Conservation (phyloP, 495 filamentous ascomycete species). For the Penicillium chermesinum region DNA sequence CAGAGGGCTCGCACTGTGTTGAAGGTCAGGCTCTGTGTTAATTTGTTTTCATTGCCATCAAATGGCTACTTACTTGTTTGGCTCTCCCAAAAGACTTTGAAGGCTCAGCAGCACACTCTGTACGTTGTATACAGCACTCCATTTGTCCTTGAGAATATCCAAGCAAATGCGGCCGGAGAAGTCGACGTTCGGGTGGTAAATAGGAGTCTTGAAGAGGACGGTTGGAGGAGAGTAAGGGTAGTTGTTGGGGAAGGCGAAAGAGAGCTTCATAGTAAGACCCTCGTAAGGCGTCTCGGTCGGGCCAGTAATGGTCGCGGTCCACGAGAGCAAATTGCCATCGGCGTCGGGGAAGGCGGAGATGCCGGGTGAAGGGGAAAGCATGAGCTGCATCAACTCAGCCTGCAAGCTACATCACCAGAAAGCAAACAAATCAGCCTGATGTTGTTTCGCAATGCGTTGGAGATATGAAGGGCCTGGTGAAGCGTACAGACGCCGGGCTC, state of each 20-base stretch:
- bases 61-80: constrained; percentile 98
- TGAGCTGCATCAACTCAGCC: constrained; percentile 94
- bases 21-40: constrained; percentile 10
- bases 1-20: constrained; percentile 74
- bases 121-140: constrained; percentile 93
- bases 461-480: neutral
- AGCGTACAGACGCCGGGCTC: neutral
- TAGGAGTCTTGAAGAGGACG: constrained; percentile 88
- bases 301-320: constrained; percentile 90
- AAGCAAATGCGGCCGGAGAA: constrained; percentile 90
- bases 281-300: constrained; percentile 90
- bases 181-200: constrained; percentile 92
- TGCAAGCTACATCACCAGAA: constrained; percentile 61
- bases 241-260: constrained; percentile 82
- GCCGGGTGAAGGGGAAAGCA: constrained; percentile 89
- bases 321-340: constrained; percentile 83
- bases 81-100: constrained; percentile 93
- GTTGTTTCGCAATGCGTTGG: neutral
- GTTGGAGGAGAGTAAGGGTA: constrained; percentile 93
- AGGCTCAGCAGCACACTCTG: constrained; percentile 88
- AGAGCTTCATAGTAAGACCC: constrained; percentile 85
- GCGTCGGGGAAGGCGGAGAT: constrained; percentile 91
- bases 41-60: too few species aligned
- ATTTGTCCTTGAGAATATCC: constrained; percentile 97
- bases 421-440: constrained; percentile 2